Evolutionary conservation across 345 rosid species (phyloP).

Genomic region (Aquilaria yunnanensis): DNA sequence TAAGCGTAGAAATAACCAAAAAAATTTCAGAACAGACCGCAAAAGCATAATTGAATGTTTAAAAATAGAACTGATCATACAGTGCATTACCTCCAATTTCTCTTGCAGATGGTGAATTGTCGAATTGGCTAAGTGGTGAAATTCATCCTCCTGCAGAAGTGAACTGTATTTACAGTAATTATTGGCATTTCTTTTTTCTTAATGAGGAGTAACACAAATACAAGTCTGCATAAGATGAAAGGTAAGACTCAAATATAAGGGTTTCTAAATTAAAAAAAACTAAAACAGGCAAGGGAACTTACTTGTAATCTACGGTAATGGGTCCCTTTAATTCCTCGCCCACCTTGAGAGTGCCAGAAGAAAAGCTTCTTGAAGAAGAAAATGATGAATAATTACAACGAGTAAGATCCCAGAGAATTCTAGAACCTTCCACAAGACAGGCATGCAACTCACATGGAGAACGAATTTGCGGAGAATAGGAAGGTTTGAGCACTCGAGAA

Average conservation of each 20-base stretch:
- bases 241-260: neutral
- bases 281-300: slow-evolving; percentile 1
- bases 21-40: neutral
- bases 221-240: neutral
- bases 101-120: slow-evolving; percentile 73
- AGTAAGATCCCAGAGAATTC: neutral
- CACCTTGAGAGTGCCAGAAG: slow-evolving; percentile 26
- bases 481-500: slow-evolving; percentile 24
- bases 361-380: slow-evolving; percentile 40
- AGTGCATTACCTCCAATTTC: slow-evolving; percentile 57
- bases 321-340: slow-evolving; percentile 32
- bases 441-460: slow-evolving; percentile 5
- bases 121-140: slow-evolving; percentile 66
- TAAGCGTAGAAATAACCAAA: neutral
- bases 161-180: slow-evolving; percentile 47
- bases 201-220: neutral
- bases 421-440: slow-evolving; percentile 12
- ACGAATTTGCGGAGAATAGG: slow-evolving; percentile 8
- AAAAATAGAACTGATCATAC: neutral
- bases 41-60: neutral
- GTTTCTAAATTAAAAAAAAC: neutral
- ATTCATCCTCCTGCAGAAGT: slow-evolving; percentile 80
- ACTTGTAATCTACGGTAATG: slow-evolving; percentile 48
- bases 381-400: slow-evolving; percentile 5
- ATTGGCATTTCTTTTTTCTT: slow-evolving; percentile 5